Evolutionary conservation across 2,329 filamentous ascomycete genomes (phyloP), one percentile per base, ranked within the genome.

Genomic region (Fusarium continuum): DNA sequence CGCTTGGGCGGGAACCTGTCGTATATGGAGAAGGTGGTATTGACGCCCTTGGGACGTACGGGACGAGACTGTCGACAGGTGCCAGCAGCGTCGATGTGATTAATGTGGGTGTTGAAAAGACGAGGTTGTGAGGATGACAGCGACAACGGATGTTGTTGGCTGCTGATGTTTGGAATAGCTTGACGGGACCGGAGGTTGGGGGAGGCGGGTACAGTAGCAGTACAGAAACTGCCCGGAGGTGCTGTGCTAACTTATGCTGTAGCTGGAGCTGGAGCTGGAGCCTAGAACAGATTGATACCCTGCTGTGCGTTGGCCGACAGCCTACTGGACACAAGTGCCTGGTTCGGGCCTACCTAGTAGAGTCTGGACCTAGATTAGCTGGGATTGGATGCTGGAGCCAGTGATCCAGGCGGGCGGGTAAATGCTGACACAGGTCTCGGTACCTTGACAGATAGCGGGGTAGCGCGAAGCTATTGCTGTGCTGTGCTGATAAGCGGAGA

Each of bases 321-420:
- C 22, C 39, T 39, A n/a, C n/a, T n/a, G n/a, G n/a, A n/a, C n/a
- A n/a, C n/a, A n/a, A n/a, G n/a, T n/a, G n/a, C n/a, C n/a, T n/a
- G n/a, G n/a, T n/a, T n/a, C n/a, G n/a, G n/a, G n/a, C n/a, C n/a
- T n/a, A n/a, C n/a, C n/a, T n/a, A n/a, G n/a, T n/a, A n/a, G n/a
- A n/a, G n/a, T n/a, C n/a, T n/a, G 32, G 43, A 23, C 34, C 28
- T 62, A 38, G 36, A 11, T 57, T 57, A 58, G 57, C 52, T 64
- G 44, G 34, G 40, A 39, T 57, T 36, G 51, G 46, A 56, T 50
- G 22, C 43, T 54, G 28, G 32, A 64, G 61, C 62, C 61, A 56
- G 40, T 34, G 61, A 63, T 56, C 62, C 62, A 65, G 56, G 61
- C 62, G 62, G 62, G 57, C 47, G 62, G 62, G 44, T 65, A 65